Conservation (phyloP, 2,329 filamentous ascomycete genomes). For the Akanthomyces lecanii region DNA sequence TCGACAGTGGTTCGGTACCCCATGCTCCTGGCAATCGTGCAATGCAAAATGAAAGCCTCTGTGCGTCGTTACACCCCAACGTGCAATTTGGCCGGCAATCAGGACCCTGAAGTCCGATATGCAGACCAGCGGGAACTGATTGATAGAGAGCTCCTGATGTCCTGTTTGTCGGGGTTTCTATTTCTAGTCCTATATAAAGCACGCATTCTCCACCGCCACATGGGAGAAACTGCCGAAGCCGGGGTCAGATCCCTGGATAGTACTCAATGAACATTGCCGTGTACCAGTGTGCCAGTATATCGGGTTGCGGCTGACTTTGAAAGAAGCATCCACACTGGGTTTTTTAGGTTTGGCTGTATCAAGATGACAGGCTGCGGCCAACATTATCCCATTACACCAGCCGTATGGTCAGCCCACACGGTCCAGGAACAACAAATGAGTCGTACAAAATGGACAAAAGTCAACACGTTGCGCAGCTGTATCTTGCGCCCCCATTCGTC, state of each 20-base stretch:
- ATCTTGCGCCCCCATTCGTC: too few relatives aligned
- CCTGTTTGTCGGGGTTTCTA: too few relatives aligned
- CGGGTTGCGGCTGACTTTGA: not conserved
- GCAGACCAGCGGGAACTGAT: not conserved
- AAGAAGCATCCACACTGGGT: not conserved
- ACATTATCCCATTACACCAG: not conserved
- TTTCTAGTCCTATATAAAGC: too few relatives aligned
- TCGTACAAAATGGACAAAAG: not conserved
- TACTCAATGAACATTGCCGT: not conserved
- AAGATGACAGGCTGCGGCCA: not conserved
- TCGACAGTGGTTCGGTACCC: too few relatives aligned
- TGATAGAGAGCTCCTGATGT: not conserved
- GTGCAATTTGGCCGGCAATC: too few relatives aligned
- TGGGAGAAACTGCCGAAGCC: slow-evolving; percentile 4
- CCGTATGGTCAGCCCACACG: not conserved
- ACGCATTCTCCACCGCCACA: not conserved
- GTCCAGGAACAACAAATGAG: not conserved
- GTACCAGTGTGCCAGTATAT: not conserved
- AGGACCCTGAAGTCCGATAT: too few relatives aligned
- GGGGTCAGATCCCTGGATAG: not conserved
- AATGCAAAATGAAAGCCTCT: too few relatives aligned
- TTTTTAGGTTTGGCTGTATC: not conserved
- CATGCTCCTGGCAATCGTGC: too few relatives aligned
- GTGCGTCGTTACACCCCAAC: too few relatives aligned
- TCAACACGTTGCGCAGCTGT: not conserved